Percentiles rank a stretch among this genome's conserved stretches.
Evolutionary conservation across 1,284 basidiomycete genomes (phyloP).

Genomic region (Macrocybe sp.): DNA sequence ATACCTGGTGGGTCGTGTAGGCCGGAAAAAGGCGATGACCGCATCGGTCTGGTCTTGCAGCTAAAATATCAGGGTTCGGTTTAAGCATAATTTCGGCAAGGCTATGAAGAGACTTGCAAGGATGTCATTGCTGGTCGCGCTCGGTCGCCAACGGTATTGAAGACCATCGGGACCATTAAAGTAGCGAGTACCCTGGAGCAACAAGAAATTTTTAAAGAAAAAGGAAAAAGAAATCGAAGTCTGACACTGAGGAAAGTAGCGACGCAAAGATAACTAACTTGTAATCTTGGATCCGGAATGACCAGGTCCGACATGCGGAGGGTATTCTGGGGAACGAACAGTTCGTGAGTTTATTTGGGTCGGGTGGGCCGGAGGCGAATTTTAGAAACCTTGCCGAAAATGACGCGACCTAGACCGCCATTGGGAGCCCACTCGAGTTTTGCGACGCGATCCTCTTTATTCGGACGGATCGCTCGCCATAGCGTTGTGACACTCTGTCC

Average conservation of each 20-base stretch:
- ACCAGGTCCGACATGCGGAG: slow-evolving; percentile 77
- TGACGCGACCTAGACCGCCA: slow-evolving; percentile 73
- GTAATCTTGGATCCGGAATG: slow-evolving; percentile 53
- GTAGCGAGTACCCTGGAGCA: slow-evolving; percentile 49
- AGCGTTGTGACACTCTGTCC: slow-evolving; percentile 71
- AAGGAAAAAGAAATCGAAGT: slow-evolving; percentile 13
- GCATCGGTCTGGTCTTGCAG: slow-evolving; percentile 64
- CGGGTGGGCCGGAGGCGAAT: slow-evolving; percentile 2
- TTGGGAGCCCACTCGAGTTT: slow-evolving; percentile 79
- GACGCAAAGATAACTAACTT: slow-evolving; percentile 37
- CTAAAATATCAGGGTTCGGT: slow-evolving; percentile 32
- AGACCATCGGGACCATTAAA: slow-evolving; percentile 80
- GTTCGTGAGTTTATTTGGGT: slow-evolving; percentile 12
- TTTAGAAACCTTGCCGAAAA: slow-evolving; percentile 68
- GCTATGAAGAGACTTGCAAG: slow-evolving; percentile 41
- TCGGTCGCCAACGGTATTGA: slow-evolving; percentile 72
- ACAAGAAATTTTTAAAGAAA: slow-evolving; percentile 5
- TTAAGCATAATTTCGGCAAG: slow-evolving; percentile 12
- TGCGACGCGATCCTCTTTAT: slow-evolving; percentile 79
- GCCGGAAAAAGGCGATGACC: slow-evolving; percentile 73
- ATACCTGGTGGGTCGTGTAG: slow-evolving; percentile 68
- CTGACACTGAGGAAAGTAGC: slow-evolving; percentile 1
- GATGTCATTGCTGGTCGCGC: slow-evolving; percentile 50
- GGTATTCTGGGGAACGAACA: slow-evolving; percentile 45
- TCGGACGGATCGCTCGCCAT: slow-evolving; percentile 69